These are phyloP conservation scores for Mycena galopus DNA, from an alignment of 768 basidiomycete genomes.

Conservation along the genomic window DNA sequence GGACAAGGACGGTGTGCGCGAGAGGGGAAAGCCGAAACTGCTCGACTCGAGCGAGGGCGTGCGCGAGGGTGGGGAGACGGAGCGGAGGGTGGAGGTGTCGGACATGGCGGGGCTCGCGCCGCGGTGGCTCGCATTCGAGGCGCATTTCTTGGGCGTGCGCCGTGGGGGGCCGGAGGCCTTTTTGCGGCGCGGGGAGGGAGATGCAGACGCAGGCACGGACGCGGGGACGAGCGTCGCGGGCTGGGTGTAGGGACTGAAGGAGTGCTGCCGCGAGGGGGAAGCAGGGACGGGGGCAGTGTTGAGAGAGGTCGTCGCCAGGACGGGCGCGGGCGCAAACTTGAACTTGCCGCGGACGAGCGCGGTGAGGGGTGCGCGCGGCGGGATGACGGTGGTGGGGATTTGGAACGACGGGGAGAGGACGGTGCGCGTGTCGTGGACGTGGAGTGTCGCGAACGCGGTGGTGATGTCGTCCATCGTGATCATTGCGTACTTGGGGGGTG, in stretches of 20 bases:
- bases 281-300: constrained; percentile 26
- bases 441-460: constrained; percentile 29
- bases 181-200: constrained; percentile 6
- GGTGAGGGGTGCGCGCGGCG: constrained; percentile 4
- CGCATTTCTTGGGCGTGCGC: constrained; percentile 28
- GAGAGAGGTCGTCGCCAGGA: constrained; percentile 19
- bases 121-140: constrained; percentile 6
- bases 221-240: constrained; percentile 5
- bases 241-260: constrained; percentile 37
- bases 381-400: constrained; percentile 9
- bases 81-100: constrained; percentile 17
- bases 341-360: constrained; percentile 16
- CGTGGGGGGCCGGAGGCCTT: constrained; percentile 28
- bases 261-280: constrained; percentile 27
- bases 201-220: neutral
- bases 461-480: constrained; percentile 39
- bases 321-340: constrained; percentile 3
- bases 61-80: constrained; percentile 20
- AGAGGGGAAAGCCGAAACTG: constrained; percentile 24
- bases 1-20: constrained; percentile 32
- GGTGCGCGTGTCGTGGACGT: constrained; percentile 3
- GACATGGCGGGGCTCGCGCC: constrained; percentile 25
- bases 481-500: neutral
- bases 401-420: constrained; percentile 20
- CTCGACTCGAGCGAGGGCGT: constrained; percentile 31